phyloP scores from a whole-genome alignment of 2,329 filamentous ascomycete genomes.

The Stemphylium beticola region DNA sequence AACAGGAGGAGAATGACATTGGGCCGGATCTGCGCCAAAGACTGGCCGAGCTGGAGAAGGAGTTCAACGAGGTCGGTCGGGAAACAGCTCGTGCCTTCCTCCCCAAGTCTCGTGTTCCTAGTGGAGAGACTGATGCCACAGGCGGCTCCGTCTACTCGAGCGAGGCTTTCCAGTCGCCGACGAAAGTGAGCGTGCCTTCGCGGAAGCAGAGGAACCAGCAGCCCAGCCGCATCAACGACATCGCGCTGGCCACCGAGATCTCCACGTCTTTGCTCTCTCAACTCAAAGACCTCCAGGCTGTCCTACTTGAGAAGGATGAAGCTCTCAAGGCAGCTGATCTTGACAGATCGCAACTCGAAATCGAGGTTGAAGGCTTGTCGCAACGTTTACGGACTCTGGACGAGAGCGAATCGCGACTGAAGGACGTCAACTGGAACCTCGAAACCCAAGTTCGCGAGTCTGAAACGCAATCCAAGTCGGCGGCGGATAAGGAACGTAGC shows the following conservation, averaged over 20 bases:
- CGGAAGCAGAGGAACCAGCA: conserved; percentile 91
- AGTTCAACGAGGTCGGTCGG: conserved; percentile 91
- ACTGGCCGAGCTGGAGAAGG: conserved; percentile 85
- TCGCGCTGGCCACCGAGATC: conserved; percentile 98
- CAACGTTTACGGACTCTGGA: conserved; percentile 83
- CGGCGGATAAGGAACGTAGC: conserved; percentile 81
- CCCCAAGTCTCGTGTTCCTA: conserved; percentile 78
- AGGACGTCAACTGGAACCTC: conserved; percentile 98
- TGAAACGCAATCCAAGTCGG: conserved; percentile 73
- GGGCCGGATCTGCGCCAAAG: conserved; percentile 82
- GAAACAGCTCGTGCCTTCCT: conserved; percentile 90
- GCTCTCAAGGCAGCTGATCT: conserved; percentile 75
- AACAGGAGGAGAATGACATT: conserved; percentile 73
- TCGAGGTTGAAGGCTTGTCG: conserved; percentile 78
- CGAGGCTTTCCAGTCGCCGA: conserved; percentile 83
- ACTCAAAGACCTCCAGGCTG: conserved; percentile 84
- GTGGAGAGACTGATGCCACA: conserved; percentile 50
- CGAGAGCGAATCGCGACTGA: conserved; percentile 94
- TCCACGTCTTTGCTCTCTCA: conserved; percentile 94
- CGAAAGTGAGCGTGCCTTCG: conserved; percentile 85
- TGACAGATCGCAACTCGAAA: conserved; percentile 80
- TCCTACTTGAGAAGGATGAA: conserved; percentile 88
- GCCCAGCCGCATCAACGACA: conserved; percentile 86
- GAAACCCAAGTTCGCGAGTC: conserved; percentile 92
- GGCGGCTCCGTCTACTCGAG: conserved; percentile 69